Percentiles rank a stretch among this genome's conserved stretches.
Conservation (phyloP, 345 rosid genomes). For the Citrus sp. region DNA sequence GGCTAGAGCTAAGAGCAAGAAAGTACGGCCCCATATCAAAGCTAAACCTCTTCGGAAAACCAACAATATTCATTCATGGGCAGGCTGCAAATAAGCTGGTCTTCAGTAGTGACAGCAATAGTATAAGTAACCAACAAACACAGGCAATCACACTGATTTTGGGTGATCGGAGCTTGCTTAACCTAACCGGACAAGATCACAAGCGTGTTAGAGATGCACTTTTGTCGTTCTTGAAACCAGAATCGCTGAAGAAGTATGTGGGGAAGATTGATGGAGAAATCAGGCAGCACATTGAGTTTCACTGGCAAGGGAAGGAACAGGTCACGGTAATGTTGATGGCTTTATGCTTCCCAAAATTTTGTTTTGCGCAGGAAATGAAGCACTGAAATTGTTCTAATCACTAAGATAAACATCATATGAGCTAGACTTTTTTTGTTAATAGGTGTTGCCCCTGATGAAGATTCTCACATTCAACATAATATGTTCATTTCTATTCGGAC, state of each 20-base stretch:
- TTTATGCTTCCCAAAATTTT: background rate
- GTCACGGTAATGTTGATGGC: constrained; percentile 23
- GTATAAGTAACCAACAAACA: constrained; percentile 27
- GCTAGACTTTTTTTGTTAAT: background rate
- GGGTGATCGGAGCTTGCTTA: constrained; percentile 34
- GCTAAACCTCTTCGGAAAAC: constrained; percentile 47
- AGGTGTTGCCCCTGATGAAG: constrained; percentile 54
- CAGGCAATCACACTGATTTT: constrained; percentile 28
- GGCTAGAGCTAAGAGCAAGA: constrained; percentile 31
- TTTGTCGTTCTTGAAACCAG: constrained; percentile 44
- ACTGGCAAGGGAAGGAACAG: constrained; percentile 43
- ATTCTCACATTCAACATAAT: constrained; percentile 51
- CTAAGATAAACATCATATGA: background rate
- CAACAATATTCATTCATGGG: constrained; percentile 41
- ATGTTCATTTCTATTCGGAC: constrained; percentile 41
- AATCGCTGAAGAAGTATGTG: constrained; percentile 50
- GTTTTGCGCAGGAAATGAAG: background rate
- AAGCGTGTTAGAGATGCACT: constrained; percentile 46
- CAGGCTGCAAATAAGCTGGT: constrained; percentile 50
- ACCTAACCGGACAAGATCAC: constrained; percentile 42
- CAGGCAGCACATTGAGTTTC: constrained; percentile 36
- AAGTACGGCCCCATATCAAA: constrained; percentile 51
- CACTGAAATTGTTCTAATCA: background rate
- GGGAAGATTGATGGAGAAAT: constrained; percentile 52
- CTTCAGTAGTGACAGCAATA: constrained; percentile 30